A percentile compares a stretch with the other conserved stretches of the same genome.
Conservation (phyloP, 352 stramenopile species). For the Phytophthora tentaculata region DNA sequence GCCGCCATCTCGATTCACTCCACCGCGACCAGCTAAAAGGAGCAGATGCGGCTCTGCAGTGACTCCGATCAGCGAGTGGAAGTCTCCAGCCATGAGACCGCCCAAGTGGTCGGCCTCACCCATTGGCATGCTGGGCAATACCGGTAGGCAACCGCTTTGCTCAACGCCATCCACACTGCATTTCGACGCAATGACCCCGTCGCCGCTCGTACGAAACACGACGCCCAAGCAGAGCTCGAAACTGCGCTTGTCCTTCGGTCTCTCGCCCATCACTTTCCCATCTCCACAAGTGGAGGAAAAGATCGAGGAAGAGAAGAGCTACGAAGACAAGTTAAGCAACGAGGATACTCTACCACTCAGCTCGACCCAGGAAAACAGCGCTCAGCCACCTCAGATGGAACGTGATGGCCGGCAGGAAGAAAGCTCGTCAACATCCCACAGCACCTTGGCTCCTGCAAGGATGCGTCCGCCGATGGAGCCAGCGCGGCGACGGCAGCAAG, state of each 20-base stretch:
- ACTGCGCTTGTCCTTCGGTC: conserved; percentile 41
- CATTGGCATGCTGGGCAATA: conserved; percentile 18
- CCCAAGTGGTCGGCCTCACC: conserved; percentile 42
- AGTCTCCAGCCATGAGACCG: conserved; percentile 19
- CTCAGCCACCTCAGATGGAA: conserved; percentile 18
- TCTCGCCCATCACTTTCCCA: conserved; percentile 56
- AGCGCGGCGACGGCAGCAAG: conserved; percentile 40
- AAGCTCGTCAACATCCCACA: conserved; percentile 26
- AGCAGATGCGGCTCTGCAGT: conserved; percentile 5
- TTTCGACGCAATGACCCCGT: conserved; percentile 26
- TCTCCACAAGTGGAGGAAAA: conserved; percentile 20
- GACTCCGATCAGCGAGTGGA: conserved; percentile 15
- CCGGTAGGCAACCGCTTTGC: conserved; percentile 18
- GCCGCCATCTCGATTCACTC: conserved; percentile 22
- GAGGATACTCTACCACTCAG: conserved; percentile 21
- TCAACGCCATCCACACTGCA: conserved; percentile 17
- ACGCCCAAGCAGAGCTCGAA: conserved; percentile 22
- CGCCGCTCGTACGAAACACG: conserved; percentile 17
- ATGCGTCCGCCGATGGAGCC: conserved; percentile 2
- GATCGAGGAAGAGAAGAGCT: conserved; percentile 14
- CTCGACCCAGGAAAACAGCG: conserved; percentile 27
- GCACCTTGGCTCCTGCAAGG: neutral
- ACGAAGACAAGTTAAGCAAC: conserved; percentile 10
- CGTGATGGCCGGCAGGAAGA: conserved; percentile 7
- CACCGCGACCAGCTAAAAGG: conserved; percentile 22